A percentile compares a stretch with the other conserved stretches of the same genome.
Conservation (phyloP, 78 protist genomes). For the Dictyostelium discoideum region dicty_2.7 NC_007089.4:1452501-1453000, state of each 20-base stretch:
- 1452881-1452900: neutral
- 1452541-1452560: constrained; percentile 74
- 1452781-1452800: constrained; percentile 87
- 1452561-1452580: constrained; percentile 53
- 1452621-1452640: too few species aligned
- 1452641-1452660: neutral
- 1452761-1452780: constrained; percentile 77
- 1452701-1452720: constrained; percentile 45
- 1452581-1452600: too few species aligned
- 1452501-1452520: constrained; percentile 69
- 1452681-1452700: neutral
- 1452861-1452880: neutral
- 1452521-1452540: constrained; percentile 87
- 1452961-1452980: constrained; percentile 74
- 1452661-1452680: constrained; percentile 53
- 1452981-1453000: constrained; percentile 42
- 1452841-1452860: neutral
- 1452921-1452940: constrained; percentile 58
- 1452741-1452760: constrained; percentile 59
- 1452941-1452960: constrained; percentile 83
- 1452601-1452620: too few species aligned
- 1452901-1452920: neutral
- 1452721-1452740: constrained; percentile 9
- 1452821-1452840: constrained; percentile 83
- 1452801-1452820: constrained; percentile 87